Percentiles rank a stretch among this genome's conserved stretches.
Conservation (phyloP, 1,284 basidiomycete species). For the Melampsora larici-populina region DNA sequence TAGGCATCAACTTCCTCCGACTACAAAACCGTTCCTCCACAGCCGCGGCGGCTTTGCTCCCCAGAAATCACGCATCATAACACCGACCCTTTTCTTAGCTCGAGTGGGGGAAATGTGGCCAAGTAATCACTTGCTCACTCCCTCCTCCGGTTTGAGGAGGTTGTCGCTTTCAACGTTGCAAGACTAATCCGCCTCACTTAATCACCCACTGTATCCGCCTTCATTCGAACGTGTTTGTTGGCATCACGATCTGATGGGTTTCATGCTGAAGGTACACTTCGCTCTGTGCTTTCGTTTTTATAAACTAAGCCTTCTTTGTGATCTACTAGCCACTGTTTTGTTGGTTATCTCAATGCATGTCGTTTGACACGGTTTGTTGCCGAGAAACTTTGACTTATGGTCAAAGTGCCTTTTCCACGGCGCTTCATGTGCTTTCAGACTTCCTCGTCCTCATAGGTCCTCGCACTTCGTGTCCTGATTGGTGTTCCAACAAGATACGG, state of each 20-base stretch:
- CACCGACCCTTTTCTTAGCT: slow-evolving; percentile 8
- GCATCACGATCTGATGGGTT: background rate
- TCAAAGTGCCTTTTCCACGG: too few species aligned
- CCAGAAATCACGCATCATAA: slow-evolving; percentile 1
- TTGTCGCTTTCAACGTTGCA: slow-evolving; percentile 5
- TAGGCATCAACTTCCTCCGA: background rate
- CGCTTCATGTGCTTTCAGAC: too few species aligned
- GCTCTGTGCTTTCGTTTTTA: too few species aligned
- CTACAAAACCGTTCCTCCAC: background rate
- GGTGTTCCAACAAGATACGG: too few species aligned
- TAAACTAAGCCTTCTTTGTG: background rate
- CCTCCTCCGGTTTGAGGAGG: background rate
- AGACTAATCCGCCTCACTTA: slow-evolving; percentile 1
- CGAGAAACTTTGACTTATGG: too few species aligned
- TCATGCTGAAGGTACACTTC: slow-evolving; percentile 3
- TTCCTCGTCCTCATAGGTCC: too few species aligned
- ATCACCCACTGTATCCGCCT: background rate
- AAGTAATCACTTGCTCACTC: background rate
- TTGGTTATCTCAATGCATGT: too few species aligned
- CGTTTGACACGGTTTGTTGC: too few species aligned
- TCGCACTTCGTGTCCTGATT: too few species aligned
- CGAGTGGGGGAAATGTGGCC: background rate
- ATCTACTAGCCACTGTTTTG: background rate
- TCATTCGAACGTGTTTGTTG: background rate
- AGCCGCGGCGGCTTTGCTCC: background rate